Conservation (phyloP, 176 grass and related monocot species). For the Paspalum vaginatum region DNA sequence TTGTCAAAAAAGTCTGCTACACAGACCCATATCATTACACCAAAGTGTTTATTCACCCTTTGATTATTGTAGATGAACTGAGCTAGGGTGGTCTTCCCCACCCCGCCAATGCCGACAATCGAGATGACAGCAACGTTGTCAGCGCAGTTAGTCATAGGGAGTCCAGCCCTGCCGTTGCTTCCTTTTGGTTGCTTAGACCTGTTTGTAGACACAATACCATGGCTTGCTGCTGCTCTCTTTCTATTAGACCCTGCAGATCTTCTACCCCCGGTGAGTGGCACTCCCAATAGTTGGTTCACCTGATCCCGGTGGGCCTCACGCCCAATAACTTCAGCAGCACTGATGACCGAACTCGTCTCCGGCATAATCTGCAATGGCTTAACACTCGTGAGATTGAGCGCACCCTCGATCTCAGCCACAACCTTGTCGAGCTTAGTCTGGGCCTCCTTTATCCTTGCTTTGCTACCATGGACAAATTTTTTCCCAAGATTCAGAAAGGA, state of each 20-base stretch:
- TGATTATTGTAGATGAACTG: not conserved
- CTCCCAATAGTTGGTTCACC: not conserved
- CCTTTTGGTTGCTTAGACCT: not conserved
- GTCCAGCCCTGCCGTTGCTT: not conserved
- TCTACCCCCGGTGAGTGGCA: not conserved
- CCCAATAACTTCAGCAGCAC: too few relatives aligned
- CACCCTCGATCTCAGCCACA: too few relatives aligned
- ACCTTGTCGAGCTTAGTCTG: not conserved
- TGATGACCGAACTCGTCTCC: too few relatives aligned
- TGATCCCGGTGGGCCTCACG: too few relatives aligned
- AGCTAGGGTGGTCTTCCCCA: not conserved
- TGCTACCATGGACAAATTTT: not conserved
- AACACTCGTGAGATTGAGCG: too few relatives aligned
- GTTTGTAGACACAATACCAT: not conserved
- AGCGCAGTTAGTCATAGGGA: not conserved
- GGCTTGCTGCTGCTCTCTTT: not conserved
- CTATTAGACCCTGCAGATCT: not conserved
- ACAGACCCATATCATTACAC: not conserved
- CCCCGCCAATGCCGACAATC: not conserved
- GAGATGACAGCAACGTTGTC: not conserved
- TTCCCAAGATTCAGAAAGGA: not conserved
- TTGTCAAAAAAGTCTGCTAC: not conserved
- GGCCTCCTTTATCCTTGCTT: not conserved
- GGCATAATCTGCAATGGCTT: too few relatives aligned
- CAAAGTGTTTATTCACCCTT: not conserved